Evolutionary conservation across 495 filamentous ascomycete species (phyloP), one percentile per base, ranked within the genome.

Genomic region (Trichoderma erinaceum): DNA sequence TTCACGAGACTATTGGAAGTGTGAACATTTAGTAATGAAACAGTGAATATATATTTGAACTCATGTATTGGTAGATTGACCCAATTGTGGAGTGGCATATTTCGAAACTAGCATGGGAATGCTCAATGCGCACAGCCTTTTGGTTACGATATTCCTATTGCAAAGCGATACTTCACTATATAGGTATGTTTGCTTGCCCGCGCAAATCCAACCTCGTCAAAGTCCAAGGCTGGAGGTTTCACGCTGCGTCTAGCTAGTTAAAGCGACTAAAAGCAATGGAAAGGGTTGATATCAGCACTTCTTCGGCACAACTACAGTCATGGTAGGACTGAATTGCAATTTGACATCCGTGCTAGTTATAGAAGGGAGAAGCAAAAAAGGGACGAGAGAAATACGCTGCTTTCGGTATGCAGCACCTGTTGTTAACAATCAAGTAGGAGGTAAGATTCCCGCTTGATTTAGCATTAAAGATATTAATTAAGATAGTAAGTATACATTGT

Each of bases 221-320:
- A 23, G 21, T 13, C 4, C 3, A 61, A 32, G 56, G 12, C 16
- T 16, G 25, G 29, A 61, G 25, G 10, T 61, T 32, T 25, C 56
- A 32, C 56, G 25, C 56, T 32, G 56, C 25, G 56, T 52, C 65
- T 27, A 32, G 44, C 44, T 56, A 23, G 41, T 63, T 32, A 44
- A 23, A 41, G 38, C 32, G 52, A 41, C 66, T 52, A 41, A 41
- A 18, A 25, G 32, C 27, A 35, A 67, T 58, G 48, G 65, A 11
- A 52, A 41, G 23, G 69, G 77, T 83, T 72, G 69, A 76, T 86
- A 77, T 86, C 80, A 87, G 83, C 84, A 87, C 84, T 85, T 85
- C 82, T 79, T 93, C 90, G 93, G 93, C 93, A 92, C 93, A 93
- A 92, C 88, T 82, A 80, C 87, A 92, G 90, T 86, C 90, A 97